Evolutionary conservation across 148 eudicot genomes (phyloP).

Genomic region (Rhododendron kiyosumense): DNA sequence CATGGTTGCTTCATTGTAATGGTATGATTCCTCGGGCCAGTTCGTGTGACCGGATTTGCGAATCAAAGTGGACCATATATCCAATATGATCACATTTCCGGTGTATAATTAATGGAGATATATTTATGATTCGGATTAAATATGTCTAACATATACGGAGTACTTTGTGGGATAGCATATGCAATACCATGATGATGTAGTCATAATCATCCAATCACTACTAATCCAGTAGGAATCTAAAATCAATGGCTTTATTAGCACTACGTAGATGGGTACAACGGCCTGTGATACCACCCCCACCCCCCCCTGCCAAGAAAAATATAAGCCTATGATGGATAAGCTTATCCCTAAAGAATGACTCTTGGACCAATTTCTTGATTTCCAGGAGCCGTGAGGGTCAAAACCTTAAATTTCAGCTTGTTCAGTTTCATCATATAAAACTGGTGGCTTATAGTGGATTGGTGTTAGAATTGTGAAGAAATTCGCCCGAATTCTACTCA

Average conservation of each 20-base stretch:
- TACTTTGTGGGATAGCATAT: too few relatives aligned
- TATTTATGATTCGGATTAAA: too few relatives aligned
- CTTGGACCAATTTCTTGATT: background rate
- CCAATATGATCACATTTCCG: too few relatives aligned
- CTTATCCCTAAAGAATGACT: background rate
- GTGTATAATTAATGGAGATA: too few relatives aligned
- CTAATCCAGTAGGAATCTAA: background rate
- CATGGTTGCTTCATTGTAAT: background rate
- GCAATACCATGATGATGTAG: too few relatives aligned
- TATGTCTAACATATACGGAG: too few relatives aligned
- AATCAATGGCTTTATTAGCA: background rate
- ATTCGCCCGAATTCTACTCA: too few relatives aligned
- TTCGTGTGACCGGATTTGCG: background rate
- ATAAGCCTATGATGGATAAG: background rate
- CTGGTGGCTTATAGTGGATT: too few relatives aligned
- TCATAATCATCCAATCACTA: too few relatives aligned
- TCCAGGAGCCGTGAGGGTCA: background rate
- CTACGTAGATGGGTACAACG: background rate
- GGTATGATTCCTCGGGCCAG: background rate
- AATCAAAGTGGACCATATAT: too few relatives aligned
- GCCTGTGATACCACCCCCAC: background rate
- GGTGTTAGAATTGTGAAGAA: too few relatives aligned
- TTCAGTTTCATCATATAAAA: background rate
- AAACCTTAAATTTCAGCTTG: background rate
- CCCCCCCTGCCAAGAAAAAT: background rate